Base-by-base conservation (phyloP, 2,329 filamentous ascomycete species). In the Pyricularia pennisetigena region DNA sequence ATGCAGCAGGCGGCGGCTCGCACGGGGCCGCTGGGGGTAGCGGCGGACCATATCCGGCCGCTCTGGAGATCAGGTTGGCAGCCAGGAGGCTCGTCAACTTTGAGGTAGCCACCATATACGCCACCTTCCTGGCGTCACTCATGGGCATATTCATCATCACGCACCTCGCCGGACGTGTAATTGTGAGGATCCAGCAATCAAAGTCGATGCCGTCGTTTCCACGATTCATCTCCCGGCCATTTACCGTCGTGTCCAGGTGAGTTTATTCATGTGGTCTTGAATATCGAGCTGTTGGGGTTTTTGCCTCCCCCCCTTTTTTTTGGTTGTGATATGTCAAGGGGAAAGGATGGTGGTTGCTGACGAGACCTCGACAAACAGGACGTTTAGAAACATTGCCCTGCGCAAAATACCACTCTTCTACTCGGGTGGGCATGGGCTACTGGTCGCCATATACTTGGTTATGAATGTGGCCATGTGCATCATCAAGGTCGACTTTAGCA, bases 371-470 rank as follows among this genome's bases (percentile, higher is more conserved):
- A 41, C 12, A 10, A 35, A 6, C 57, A 35, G 68, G 68, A 70
- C 61, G 68, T 67, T 70, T 8, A 74, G 76, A 32, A 78, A 74
- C 20, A 20, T 76, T 3, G 70, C 78, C 6, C 70, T 78, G 30
- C 73, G 75, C 9, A 75, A 73, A 62, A 70, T 75, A 2, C 74
- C 75, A 2, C 75, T 75, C 0, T 75, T 78, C 69, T 73, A 72
- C 35, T 78, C 77, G 3, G 73, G 74, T 1, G 77, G 77, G 2
- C 76, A 78, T 69, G 75, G 73, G 6, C 67, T 78, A 8, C 69
- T 77, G 2, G 74, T 77, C 2, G 67, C 71, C 0, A 70, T 74
- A 14, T 78, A 77, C 65, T 71, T 75, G 24, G 74, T 68, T 23
- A 73, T 76, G 70, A 78, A 78, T 69, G 65, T 73, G 23, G 70